Evolutionary conservation across 140 eudicot species (phyloP), one percentile per base, ranked within the genome.

Genomic region (Stevia rebaudiana): DNA sequence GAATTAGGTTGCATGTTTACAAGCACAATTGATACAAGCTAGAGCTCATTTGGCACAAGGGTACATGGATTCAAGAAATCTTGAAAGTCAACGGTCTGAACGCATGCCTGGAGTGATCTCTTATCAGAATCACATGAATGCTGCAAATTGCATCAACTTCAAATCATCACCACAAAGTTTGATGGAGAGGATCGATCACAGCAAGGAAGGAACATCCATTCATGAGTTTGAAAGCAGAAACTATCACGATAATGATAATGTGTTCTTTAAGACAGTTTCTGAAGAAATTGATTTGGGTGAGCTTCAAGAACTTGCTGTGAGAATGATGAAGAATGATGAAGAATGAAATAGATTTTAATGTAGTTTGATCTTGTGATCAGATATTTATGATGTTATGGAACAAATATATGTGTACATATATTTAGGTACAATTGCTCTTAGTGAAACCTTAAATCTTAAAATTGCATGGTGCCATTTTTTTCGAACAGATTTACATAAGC

Each of bases 1-100:
- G 6, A 22, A 73, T 65, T 40, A 90, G 97, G 97, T 90, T 73
- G 82, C 90, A 47, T 82, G 77, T 70, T 79, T 90, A 79, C 97
- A 90, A 84, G 83, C 94, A 24, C 97, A 90, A 69, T 53, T 90
- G 68, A 84, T 90, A 95, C 97, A 90, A 76, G 86, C 66, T 21
- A 90, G 83, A 75, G 73, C 91, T 60, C 94, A 87, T 63, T 36
- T 90, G 73, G 83, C 90, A 49, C 94, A 87, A 71, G 74, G 65
- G 30, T 56, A 79, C 35, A 65, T 76, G 30, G 82, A 78, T 18
- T 58, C 85, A 60, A 74, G 87, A 65, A 75, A 40, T 63, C 60
- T 44, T 35, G 86, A 78, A 48, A 73, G 47, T 59, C 86, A 85
- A 37, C 86, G 86, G 86, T 21, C 76, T n/a, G 52, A 67, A 51